A percentile compares a stretch with the other conserved stretches of the same genome.
phyloP scores from a whole-genome alignment of 176 grass and related monocot species.

The Zoysia japonica region DNA sequence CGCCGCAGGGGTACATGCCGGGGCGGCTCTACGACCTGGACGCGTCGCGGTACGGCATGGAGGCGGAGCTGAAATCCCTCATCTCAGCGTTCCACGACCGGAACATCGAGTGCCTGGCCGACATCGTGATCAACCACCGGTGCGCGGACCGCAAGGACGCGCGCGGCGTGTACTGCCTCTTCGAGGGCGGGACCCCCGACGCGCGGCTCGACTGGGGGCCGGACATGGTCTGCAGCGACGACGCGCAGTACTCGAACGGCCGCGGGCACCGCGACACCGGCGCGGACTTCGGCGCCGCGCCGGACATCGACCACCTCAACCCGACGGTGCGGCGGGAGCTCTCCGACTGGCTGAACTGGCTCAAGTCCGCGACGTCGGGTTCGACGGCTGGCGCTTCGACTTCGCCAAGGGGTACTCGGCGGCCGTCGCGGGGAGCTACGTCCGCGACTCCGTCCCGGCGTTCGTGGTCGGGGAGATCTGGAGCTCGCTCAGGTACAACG shows the following conservation, averaged over 20 bases:
- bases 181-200: constrained; percentile 50
- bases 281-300: constrained; percentile 23
- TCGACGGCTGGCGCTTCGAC: constrained; percentile 58
- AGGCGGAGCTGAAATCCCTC: constrained; percentile 39
- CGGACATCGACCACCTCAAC: constrained; percentile 61
- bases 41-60: background rate
- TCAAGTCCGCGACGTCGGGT: constrained; percentile 46
- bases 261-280: constrained; percentile 53
- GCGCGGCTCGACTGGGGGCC: constrained; percentile 50
- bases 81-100: constrained; percentile 40
- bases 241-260: constrained; percentile 42
- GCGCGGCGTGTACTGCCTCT: constrained; percentile 54
- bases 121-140: constrained; percentile 60
- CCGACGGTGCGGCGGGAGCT: constrained; percentile 46
- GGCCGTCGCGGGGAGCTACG: constrained; percentile 38
- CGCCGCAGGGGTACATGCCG: background rate
- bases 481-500: constrained; percentile 32
- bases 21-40: background rate
- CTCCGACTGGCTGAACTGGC: constrained; percentile 59
- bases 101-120: constrained; percentile 42
- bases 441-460: constrained; percentile 8
- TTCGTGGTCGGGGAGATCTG: constrained; percentile 57
- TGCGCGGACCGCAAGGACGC: constrained; percentile 50
- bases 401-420: constrained; percentile 46
- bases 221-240: constrained; percentile 55